Base-by-base conservation (phyloP, 345 rosid species). In the Gossypium australe region DNA sequence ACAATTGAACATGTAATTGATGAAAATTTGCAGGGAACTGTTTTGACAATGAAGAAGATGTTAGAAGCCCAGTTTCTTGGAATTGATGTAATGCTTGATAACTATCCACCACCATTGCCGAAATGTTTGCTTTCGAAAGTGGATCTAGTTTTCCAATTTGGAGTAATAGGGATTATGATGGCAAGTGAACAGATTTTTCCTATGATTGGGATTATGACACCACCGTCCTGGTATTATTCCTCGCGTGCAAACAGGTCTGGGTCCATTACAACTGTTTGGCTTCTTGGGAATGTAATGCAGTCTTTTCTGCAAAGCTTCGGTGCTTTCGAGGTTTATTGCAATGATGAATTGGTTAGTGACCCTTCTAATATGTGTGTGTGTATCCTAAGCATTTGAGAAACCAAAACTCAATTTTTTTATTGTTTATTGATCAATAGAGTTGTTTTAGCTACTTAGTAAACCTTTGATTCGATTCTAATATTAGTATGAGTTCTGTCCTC, bases 231-330 rank as follows among this genome's bases (percentile, higher is more conserved):
- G 97, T 87, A 85, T 77, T 79, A 84, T 75, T 82, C 86, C 27
- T 71, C 89, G 81, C 87, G 93, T 48, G 92, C 93, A 47, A 94
- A 94, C 75, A 89, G 86, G 76, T 94, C 92, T 68, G 94, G 94
- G 61, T 87, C 97, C 58, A 90, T 92, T 71, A 97, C 98, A 17
- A 82, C 91, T 24, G 81, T 90, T 76, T 90, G 94, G 96, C 96
- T 94, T 84, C 34, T 29, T 29, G 0, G 34, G 34, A 29, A 29
- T 29, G 34, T 89, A 53, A 44, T 92, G 77, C 97, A 92, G 85
- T 89, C 94, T 62, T 88, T 87, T 85, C 89, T 89, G 29, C 93
- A 89, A 79, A 85, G 93, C 85, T 89, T 92, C 8, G 97, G 94
- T 59, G 98, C 97, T 18, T 94, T 94, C 57, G 98, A 94, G 81